These are phyloP conservation scores for Exophiala lecanii-corni DNA, from an alignment of 2,329 filamentous ascomycete species.

Conservation along the genomic window DNA sequence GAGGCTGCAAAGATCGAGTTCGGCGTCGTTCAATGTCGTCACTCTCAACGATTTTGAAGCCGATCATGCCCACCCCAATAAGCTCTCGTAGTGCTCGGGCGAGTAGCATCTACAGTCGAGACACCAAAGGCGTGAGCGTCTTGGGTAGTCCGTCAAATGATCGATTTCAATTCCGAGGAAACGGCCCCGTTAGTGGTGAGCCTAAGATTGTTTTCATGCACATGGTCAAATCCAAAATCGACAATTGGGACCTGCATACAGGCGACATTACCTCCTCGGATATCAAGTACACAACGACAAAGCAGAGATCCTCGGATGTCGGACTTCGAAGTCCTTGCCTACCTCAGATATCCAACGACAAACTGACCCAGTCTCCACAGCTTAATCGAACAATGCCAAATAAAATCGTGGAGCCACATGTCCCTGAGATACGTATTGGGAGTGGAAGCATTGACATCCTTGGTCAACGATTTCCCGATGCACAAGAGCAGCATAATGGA, in stretches of 20 bases:
- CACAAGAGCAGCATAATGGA: too few relatives aligned
- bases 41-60: conserved; percentile 16
- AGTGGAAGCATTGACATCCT: too few relatives aligned
- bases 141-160: conserved; percentile 4
- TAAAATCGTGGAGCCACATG: too few relatives aligned
- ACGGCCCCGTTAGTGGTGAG: background rate
- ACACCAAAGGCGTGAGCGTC: conserved; percentile 18
- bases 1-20: background rate
- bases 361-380: too few relatives aligned
- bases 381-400: too few relatives aligned
- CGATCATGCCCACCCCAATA: conserved; percentile 5
- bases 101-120: conserved; percentile 23
- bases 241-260: conserved; percentile 20
- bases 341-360: too few relatives aligned
- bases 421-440: too few relatives aligned
- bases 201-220: conserved; percentile 8
- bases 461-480: too few relatives aligned
- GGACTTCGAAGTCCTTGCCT: conserved; percentile 4
- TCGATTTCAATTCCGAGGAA: background rate
- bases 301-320: conserved; percentile 16
- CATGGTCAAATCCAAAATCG: conserved; percentile 17
- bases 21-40: conserved; percentile 15
- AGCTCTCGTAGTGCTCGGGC: conserved; percentile 9
- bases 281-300: background rate
- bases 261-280: conserved; percentile 5